These are phyloP conservation scores for Aspergillus piperis DNA, from an alignment of 2,329 filamentous ascomycete genomes.

Conservation along the genomic window DNA sequence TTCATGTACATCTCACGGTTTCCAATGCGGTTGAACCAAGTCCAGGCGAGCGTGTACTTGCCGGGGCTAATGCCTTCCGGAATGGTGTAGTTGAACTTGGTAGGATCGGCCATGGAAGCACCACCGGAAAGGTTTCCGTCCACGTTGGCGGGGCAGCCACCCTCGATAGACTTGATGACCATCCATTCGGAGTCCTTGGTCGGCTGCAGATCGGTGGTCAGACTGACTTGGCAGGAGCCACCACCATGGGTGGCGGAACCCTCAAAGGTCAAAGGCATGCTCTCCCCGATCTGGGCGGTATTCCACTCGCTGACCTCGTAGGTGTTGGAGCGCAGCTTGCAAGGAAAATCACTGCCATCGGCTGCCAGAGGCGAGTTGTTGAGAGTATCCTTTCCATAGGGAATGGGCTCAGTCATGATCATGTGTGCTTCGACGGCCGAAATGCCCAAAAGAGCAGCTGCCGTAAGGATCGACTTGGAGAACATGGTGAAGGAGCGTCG, in stretches of 20 bases:
- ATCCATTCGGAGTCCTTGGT: slow-evolving; percentile 72
- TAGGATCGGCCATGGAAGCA: slow-evolving; percentile 49
- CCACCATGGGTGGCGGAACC: slow-evolving; percentile 83
- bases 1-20: slow-evolving; percentile 99
- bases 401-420: slow-evolving; percentile 67
- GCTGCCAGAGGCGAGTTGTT: slow-evolving; percentile 66
- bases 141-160: slow-evolving; percentile 73
- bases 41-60: slow-evolving; percentile 82
- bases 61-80: slow-evolving; percentile 72
- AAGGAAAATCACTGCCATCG: slow-evolving; percentile 73
- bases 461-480: slow-evolving; percentile 29
- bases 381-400: slow-evolving; percentile 55
- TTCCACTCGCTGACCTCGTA: slow-evolving; percentile 53
- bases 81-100: slow-evolving; percentile 69
- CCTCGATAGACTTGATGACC: slow-evolving; percentile 84
- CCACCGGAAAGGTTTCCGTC: slow-evolving; percentile 60
- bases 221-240: slow-evolving; percentile 84
- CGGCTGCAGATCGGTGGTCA: slow-evolving; percentile 75
- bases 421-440: slow-evolving; percentile 72
- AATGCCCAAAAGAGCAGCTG: slow-evolving; percentile 54
- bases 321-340: slow-evolving; percentile 63
- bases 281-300: slow-evolving; percentile 63
- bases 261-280: slow-evolving; percentile 63
- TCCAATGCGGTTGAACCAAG: slow-evolving; percentile 90
- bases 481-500: slow-evolving; percentile 30